Percentiles rank a stretch among this genome's conserved stretches.
These are phyloP conservation scores for Dissophora ornata DNA, from an alignment of 192 early-diverging fungal genomes.

Conservation along the genomic window DNA sequence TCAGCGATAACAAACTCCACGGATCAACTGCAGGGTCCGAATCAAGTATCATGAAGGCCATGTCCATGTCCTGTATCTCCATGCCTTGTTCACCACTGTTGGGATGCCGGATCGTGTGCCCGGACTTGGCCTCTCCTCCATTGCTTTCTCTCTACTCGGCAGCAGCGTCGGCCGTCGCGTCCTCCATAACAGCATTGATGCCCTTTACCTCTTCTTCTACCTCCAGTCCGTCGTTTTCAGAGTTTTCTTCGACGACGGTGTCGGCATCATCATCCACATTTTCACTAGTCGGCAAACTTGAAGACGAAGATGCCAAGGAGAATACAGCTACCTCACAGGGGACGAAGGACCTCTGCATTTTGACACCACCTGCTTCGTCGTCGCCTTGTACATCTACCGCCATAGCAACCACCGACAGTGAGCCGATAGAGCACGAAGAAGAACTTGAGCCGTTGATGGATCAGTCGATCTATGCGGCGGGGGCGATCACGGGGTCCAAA, in stretches of 20 bases:
- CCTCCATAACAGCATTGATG: neutral
- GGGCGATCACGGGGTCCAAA: slow-evolving; percentile 51
- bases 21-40: neutral
- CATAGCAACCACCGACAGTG: neutral
- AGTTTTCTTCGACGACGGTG: slow-evolving; percentile 4
- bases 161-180: slow-evolving; percentile 10
- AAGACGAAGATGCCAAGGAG: too few relatives aligned
- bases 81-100: slow-evolving; percentile 50
- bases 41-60: slow-evolving; percentile 1
- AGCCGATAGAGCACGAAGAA: slow-evolving; percentile 5
- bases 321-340: too few relatives aligned
- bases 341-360: too few relatives aligned
- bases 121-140: slow-evolving; percentile 13
- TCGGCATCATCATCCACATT: too few relatives aligned
- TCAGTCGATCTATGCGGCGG: slow-evolving; percentile 51
- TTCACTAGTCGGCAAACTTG: too few relatives aligned
- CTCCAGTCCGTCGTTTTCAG: slow-evolving; percentile 1
- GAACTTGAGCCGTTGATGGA: slow-evolving; percentile 18
- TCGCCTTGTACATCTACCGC: too few relatives aligned
- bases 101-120: slow-evolving; percentile 18
- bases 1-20: neutral
- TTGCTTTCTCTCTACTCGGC: slow-evolving; percentile 24
- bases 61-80: slow-evolving; percentile 33
- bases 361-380: too few relatives aligned
- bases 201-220: neutral